Evolutionary conservation across 164 flowering plant genomes (phyloP), one percentile per base, ranked within the genome.

Genomic region (Macadamia integrifolia): DNA sequence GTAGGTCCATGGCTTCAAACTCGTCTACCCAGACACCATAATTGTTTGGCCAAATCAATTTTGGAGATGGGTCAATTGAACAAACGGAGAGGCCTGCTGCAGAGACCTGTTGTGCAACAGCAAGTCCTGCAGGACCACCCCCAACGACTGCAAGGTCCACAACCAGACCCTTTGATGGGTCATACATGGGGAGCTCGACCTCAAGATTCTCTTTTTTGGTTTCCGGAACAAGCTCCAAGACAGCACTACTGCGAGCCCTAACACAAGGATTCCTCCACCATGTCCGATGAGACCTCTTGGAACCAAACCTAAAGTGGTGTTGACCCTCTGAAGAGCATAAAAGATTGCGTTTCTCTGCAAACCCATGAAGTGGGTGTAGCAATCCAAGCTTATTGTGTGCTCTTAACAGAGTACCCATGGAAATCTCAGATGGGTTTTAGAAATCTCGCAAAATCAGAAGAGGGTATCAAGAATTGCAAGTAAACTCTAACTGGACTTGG

Each of bases 21-120:
- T 92, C n/a, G n/a, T n/a, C 98, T 63, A 92, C 93, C 98, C 98
- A 92, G 48, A 92, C 98, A 58, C 98, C 98, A 67, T 92, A 92
- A 66, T 90, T 92, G 60, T 92, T 92, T 6, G 96, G 96, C 94
- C 94, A 92, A 58, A 90, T 83, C 80, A 90, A 71, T 60, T 80
- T 84, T 5, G 98, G 98, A 53, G 75, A 90, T 0, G 98, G 98
- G 67, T 92, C 98, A 30, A 90, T 86, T 1, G 86, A 81, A 70
- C 96, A 90, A 61, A 92, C 98, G 0, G 94, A 83, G 30, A 90
- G 93, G 57, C 98, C 98, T 0, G 96, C 90, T 67, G 82, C 87
- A 0, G 40, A 35, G 40, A 35, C 40, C 40, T 35, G 40, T 35
- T 35, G 40, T 35, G 40, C 40, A 35, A 35, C 40, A 35, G 40